Evolutionary conservation across 768 basidiomycete species (phyloP).

Genomic region (Kockovaella imperatae): DNA sequence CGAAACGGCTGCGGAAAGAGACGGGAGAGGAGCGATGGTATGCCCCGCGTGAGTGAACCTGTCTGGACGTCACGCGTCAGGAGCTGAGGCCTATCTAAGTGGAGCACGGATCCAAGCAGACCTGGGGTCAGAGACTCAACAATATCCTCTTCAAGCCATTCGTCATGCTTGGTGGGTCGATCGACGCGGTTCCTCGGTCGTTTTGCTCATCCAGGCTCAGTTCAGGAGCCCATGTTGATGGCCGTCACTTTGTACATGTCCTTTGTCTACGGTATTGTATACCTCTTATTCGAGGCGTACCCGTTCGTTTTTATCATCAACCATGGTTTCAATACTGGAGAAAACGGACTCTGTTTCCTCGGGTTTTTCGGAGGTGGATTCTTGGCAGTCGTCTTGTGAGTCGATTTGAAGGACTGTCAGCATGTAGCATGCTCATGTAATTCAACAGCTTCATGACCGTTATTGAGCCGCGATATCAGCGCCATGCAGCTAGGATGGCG

Average conservation of each 20-base stretch:
- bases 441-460: conserved; percentile 37
- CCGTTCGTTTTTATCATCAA: conserved; percentile 39
- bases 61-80: too few relatives aligned
- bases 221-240: conserved; percentile 43
- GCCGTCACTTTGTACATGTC: conserved; percentile 47
- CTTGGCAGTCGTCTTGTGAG: conserved; percentile 28
- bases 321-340: conserved; percentile 42
- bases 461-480: conserved; percentile 43
- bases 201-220: not conserved
- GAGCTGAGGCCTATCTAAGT: too few relatives aligned
- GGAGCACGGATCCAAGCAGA: too few relatives aligned
- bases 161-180: conserved; percentile 33
- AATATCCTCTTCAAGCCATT: conserved; percentile 42
- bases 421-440: not conserved
- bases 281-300: conserved; percentile 44
- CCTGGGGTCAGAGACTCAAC: conserved; percentile 20
- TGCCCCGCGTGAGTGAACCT: conserved; percentile 42
- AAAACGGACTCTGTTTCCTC: conserved; percentile 44
- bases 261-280: conserved; percentile 40
- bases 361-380: conserved; percentile 43
- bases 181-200: not conserved
- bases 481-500: conserved; percentile 27
- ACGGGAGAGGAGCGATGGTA: conserved; percentile 43
- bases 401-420: not conserved
- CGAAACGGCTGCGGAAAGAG: conserved; percentile 41